Conservation (phyloP, 2,329 filamentous ascomycete species). For the Cytospora mali region DNA sequence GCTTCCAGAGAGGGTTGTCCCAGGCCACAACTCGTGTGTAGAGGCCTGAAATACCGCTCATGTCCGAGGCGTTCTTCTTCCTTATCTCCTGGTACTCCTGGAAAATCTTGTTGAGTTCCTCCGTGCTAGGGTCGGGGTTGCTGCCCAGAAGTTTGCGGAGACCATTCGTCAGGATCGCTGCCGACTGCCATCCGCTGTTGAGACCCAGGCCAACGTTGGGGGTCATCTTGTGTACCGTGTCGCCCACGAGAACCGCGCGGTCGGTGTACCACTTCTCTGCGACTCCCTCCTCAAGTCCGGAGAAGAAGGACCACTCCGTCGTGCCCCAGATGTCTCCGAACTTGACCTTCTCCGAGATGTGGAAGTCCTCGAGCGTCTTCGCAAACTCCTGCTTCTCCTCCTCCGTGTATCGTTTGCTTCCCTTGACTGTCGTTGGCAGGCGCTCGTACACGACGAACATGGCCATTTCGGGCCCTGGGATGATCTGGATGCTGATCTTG, state of each 20-base stretch:
- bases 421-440: conserved; percentile 22
- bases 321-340: conserved; percentile 28
- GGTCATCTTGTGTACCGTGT: conserved; percentile 33
- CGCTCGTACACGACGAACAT: conserved; percentile 30
- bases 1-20: conserved; percentile 26
- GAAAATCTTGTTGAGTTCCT: conserved; percentile 27
- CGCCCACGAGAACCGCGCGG: conserved; percentile 31
- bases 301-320: conserved; percentile 20
- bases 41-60: conserved; percentile 18
- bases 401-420: conserved; percentile 25
- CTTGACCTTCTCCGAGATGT: conserved; percentile 24
- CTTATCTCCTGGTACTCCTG: conserved; percentile 28
- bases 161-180: conserved; percentile 29
- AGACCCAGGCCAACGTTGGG: conserved; percentile 31
- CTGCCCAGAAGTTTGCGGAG: conserved; percentile 23
- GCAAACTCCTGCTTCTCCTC: conserved; percentile 28
- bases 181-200: conserved; percentile 32
- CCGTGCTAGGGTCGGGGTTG: conserved; percentile 16
- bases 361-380: conserved; percentile 20
- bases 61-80: conserved; percentile 25
- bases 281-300: conserved; percentile 31
- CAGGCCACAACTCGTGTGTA: conserved; percentile 29
- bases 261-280: conserved; percentile 28
- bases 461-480: conserved; percentile 17
- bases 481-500: conserved; percentile 21